Conservation (phyloP, 2,329 filamentous ascomycete species). For the Huntiella moniliformis region DNA sequence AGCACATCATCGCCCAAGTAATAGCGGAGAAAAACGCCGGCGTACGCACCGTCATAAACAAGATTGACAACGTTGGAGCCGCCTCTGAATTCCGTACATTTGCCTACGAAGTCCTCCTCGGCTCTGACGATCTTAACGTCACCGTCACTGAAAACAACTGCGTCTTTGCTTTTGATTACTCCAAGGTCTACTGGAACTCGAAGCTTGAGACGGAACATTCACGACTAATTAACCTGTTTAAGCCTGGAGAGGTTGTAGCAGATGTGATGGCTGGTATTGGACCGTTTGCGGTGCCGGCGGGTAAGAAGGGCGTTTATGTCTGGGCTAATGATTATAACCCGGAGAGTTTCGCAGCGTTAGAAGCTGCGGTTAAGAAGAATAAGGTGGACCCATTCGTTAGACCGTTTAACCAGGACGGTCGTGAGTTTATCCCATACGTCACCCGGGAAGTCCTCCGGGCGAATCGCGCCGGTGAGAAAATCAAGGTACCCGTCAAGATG, state of each 20-base stretch:
- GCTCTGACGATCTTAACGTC: slow-evolving; percentile 67
- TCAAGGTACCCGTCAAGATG: slow-evolving; percentile 26
- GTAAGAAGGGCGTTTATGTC: slow-evolving; percentile 76
- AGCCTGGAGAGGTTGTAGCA: slow-evolving; percentile 71
- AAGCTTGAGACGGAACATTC: slow-evolving; percentile 79
- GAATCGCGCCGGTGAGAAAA: slow-evolving; percentile 31
- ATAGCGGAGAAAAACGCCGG: slow-evolving; percentile 74
- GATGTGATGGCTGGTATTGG: slow-evolving; percentile 97
- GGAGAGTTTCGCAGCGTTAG: slow-evolving; percentile 58
- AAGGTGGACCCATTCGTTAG: slow-evolving; percentile 58
- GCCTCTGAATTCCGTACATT: slow-evolving; percentile 84
- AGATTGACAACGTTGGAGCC: slow-evolving; percentile 70
- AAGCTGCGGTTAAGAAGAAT: slow-evolving; percentile 53
- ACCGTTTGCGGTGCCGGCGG: slow-evolving; percentile 82
- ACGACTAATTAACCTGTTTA: slow-evolving; percentile 56
- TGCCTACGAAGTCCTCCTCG: slow-evolving; percentile 73
- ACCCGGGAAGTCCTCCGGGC: slow-evolving; percentile 40
- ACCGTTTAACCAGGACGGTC: slow-evolving; percentile 66
- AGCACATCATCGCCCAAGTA: slow-evolving; percentile 66
- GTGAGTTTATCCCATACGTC: slow-evolving; percentile 56
- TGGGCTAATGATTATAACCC: slow-evolving; percentile 97
- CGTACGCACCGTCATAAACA: slow-evolving; percentile 87
- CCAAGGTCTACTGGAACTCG: slow-evolving; percentile 96
- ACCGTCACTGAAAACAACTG: slow-evolving; percentile 67
- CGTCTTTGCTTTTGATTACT: slow-evolving; percentile 81